Evolutionary conservation across 2,329 filamentous ascomycete genomes (phyloP).

Genomic region (Aureobasidium musti): DNA sequence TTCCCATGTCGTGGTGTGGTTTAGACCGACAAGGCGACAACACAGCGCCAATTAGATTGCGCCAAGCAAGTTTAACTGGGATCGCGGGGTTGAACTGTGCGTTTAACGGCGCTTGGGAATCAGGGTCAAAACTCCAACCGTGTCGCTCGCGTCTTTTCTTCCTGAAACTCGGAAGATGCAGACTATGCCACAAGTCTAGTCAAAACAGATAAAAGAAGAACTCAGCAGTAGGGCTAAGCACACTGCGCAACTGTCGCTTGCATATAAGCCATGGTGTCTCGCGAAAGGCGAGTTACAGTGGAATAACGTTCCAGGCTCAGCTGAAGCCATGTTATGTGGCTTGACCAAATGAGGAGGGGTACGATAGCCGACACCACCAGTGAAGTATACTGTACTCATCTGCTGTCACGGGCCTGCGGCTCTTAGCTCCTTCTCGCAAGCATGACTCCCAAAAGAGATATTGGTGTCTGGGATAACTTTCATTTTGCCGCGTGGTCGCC

Average conservation of each 20-base stretch:
- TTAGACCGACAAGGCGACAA: neutral
- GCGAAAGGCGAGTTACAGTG: neutral
- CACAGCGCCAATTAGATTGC: neutral
- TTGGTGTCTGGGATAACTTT: neutral
- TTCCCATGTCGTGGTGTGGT: neutral
- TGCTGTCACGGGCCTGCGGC: neutral
- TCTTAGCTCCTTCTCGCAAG: constrained; percentile 1
- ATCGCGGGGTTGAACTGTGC: constrained; percentile 3
- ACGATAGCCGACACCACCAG: neutral
- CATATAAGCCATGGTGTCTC: neutral
- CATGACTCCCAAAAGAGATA: neutral
- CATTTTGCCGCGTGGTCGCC: neutral
- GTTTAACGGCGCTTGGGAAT: neutral
- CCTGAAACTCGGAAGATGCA: no score
- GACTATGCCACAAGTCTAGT: neutral
- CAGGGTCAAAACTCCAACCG: neutral
- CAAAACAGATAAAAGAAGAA: neutral
- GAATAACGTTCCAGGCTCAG: constrained; percentile 14
- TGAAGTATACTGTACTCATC: neutral
- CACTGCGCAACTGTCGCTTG: neutral
- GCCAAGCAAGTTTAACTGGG: constrained; percentile 6
- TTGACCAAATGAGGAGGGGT: neutral
- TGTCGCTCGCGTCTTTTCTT: neutral
- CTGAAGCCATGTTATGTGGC: constrained; percentile 24
- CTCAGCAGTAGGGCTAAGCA: neutral